Percentiles rank a stretch among this genome's conserved stretches.
Conservation (phyloP, 192 early-diverging fungal species). For the Dispira parvispora region DNA sequence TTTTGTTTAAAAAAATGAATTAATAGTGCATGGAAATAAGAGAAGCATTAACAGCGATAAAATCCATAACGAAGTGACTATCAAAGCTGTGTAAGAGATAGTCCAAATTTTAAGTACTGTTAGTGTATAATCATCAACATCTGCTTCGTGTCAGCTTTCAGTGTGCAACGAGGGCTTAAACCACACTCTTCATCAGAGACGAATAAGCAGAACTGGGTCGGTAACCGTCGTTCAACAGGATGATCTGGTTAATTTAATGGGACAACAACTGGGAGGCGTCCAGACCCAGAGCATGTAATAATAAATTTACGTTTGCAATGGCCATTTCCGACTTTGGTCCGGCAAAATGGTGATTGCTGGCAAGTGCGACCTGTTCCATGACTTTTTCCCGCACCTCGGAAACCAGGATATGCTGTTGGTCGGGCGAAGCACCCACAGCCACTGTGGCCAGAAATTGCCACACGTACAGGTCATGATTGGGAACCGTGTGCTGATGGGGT, state of each 20-base stretch:
- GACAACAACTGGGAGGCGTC: conserved; percentile 57
- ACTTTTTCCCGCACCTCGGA: conserved; percentile 76
- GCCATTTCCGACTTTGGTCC: conserved; percentile 40
- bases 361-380: conserved; percentile 53
- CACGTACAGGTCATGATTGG: conserved; percentile 62
- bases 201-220: too few relatives aligned
- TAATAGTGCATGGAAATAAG: too few relatives aligned
- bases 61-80: too few relatives aligned
- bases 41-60: too few relatives aligned
- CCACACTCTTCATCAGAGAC: too few relatives aligned
- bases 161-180: too few relatives aligned
- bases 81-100: too few relatives aligned
- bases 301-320: conserved; percentile 81
- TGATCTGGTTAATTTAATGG: not conserved
- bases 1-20: too few relatives aligned
- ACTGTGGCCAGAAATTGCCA: conserved; percentile 98
- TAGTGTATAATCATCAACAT: too few relatives aligned
- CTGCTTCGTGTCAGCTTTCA: too few relatives aligned
- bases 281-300: conserved; percentile 87
- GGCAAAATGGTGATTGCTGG: conserved; percentile 37
- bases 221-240: too few relatives aligned
- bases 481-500: conserved; percentile 22
- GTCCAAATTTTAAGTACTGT: too few relatives aligned
- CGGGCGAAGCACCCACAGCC: conserved; percentile 82
- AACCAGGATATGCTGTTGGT: conserved; percentile 85